Evolutionary conservation across 345 rosid genomes (phyloP).

Genomic region (Capsella bursapastoris): DNA sequence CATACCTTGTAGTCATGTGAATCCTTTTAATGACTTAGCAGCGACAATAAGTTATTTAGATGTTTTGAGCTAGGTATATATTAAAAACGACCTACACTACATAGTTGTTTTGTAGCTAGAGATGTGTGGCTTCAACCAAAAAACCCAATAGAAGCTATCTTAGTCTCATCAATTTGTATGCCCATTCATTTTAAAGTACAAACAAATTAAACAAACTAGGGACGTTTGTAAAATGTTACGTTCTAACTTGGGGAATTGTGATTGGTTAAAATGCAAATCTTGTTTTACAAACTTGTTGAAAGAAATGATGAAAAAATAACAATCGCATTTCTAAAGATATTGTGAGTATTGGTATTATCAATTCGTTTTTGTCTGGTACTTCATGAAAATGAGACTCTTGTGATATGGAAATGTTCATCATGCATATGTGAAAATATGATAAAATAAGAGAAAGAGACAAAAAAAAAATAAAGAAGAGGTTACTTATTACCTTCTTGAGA

Average conservation of each 20-base stretch:
- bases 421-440: slow-evolving; percentile 2
- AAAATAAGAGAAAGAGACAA: slow-evolving; percentile 5
- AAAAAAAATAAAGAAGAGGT: slow-evolving; percentile 1
- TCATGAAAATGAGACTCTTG: background rate
- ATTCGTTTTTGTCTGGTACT: background rate
- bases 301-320: background rate
- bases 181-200: background rate
- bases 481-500: slow-evolving; percentile 71
- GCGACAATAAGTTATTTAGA: slow-evolving; percentile 3
- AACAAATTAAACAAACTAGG: background rate
- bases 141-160: background rate
- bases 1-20: slow-evolving; percentile 31
- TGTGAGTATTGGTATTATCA: slow-evolving; percentile 8
- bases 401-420: background rate
- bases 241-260: background rate
- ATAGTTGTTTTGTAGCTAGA: slow-evolving; percentile 21
- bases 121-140: slow-evolving; percentile 22
- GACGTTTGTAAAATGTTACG: slow-evolving; percentile 14
- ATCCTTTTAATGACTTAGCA: slow-evolving; percentile 7
- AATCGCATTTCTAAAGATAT: background rate
- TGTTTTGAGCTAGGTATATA: slow-evolving; percentile 21
- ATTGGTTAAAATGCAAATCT: background rate
- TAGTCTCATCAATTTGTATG: slow-evolving; percentile 30
- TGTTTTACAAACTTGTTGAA: background rate
- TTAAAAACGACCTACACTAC: too few relatives aligned